Conservation (phyloP, 768 basidiomycete genomes). For the Phanerochaete carnosa region DNA sequence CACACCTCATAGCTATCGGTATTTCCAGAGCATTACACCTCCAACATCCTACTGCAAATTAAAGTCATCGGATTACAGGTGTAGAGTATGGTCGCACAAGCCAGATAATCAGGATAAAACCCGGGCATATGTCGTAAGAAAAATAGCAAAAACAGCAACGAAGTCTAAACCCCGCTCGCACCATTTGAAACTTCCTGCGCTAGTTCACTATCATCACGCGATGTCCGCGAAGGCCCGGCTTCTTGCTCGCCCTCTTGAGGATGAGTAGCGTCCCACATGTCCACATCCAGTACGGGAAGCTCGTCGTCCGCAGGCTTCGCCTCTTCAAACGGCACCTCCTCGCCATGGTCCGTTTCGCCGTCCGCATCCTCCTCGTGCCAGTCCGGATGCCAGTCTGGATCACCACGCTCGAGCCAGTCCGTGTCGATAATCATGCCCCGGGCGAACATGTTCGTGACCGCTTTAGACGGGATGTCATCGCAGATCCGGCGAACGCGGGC, state of each 20-base stretch:
- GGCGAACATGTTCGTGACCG: slow-evolving; percentile 44
- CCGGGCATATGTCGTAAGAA: too few relatives aligned
- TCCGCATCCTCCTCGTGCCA: slow-evolving; percentile 1
- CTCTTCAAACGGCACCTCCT: background rate
- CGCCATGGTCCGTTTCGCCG: background rate
- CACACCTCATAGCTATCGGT: too few relatives aligned
- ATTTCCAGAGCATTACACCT: too few relatives aligned
- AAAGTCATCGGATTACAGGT: too few relatives aligned
- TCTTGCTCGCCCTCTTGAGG: background rate
- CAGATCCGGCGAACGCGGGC: slow-evolving; percentile 33
- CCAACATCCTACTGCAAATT: too few relatives aligned
- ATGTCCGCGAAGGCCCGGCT: background rate
- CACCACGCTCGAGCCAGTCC: slow-evolving; percentile 2
- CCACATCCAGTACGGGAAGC: background rate
- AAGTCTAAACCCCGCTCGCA: too few relatives aligned
- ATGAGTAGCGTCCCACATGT: background rate
- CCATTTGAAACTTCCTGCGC: background rate
- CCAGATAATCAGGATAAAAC: too few relatives aligned
- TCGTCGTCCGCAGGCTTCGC: background rate
- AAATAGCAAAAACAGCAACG: background rate
- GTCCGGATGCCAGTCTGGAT: background rate
- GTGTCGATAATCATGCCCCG: slow-evolving; percentile 43
- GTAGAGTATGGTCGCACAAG: too few relatives aligned
- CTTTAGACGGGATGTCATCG: slow-evolving; percentile 45
- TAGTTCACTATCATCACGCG: background rate